Percentiles rank a stretch among this genome's conserved stretches.
These are phyloP conservation scores for Gloeophyllum trabeum DNA, from an alignment of 768 basidiomycete genomes.

Conservation along the genomic window DNA sequence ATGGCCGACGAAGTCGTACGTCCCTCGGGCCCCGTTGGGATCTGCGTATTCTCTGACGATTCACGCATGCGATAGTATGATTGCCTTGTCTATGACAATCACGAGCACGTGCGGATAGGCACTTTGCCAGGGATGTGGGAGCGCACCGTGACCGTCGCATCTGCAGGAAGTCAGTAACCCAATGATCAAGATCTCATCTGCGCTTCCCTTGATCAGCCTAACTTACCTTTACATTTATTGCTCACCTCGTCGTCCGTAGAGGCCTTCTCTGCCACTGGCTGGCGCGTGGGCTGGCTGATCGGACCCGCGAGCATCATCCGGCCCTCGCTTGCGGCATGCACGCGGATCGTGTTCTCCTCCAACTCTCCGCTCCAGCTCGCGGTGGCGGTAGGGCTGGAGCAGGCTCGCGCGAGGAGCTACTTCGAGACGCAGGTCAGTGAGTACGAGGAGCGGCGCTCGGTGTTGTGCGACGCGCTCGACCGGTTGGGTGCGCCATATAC, in stretches of 20 bases:
- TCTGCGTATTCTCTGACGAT: neutral
- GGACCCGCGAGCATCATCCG: slow-evolving; percentile 73
- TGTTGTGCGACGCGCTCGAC: slow-evolving; percentile 75
- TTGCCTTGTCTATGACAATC: slow-evolving; percentile 77
- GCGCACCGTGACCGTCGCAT: slow-evolving; percentile 89
- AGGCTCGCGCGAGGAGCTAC: slow-evolving; percentile 59
- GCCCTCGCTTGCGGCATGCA: slow-evolving; percentile 83
- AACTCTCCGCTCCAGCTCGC: slow-evolving; percentile 96
- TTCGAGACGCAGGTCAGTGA: slow-evolving; percentile 67
- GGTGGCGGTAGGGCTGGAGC: slow-evolving; percentile 76
- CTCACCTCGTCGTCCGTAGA: no score
- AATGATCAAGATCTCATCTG: neutral
- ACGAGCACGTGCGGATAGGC: slow-evolving; percentile 87
- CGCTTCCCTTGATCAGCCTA: neutral
- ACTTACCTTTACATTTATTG: no score
- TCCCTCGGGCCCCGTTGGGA: neutral
- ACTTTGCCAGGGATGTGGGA: slow-evolving; percentile 98
- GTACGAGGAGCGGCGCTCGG: slow-evolving; percentile 68
- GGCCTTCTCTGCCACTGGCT: slow-evolving; percentile 93
- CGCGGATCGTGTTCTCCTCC: slow-evolving; percentile 90
- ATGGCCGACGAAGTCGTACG: slow-evolving; percentile 95
- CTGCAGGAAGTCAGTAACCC: slow-evolving; percentile 79
- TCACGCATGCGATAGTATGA: slow-evolving; percentile 56
- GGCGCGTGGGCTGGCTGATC: slow-evolving; percentile 96
- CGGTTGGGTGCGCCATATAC: slow-evolving; percentile 76